A percentile compares a stretch with the other conserved stretches of the same genome.
Evolutionary conservation across 352 stramenopile species (phyloP).

Genomic region (Elongisporangium undulatum): DNA sequence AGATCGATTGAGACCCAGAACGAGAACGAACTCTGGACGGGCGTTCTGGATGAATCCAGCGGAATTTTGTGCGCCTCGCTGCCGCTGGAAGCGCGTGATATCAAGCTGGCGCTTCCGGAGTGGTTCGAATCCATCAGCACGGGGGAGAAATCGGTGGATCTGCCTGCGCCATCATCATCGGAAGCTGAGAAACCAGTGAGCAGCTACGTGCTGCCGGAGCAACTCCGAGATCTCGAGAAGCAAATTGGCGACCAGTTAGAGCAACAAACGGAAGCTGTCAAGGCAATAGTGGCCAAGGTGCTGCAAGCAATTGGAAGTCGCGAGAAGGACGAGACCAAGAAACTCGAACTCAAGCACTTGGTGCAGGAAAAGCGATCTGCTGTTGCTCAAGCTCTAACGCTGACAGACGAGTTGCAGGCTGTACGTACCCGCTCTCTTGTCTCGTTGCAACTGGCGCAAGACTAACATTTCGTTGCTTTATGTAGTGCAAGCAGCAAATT

Average conservation of each 20-base stretch:
- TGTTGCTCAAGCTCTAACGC: slow-evolving; percentile 27
- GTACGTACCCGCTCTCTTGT: slow-evolving; percentile 21
- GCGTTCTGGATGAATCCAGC: slow-evolving; percentile 32
- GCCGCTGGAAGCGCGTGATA: slow-evolving; percentile 18
- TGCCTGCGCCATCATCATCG: slow-evolving; percentile 16
- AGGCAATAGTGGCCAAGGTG: slow-evolving; percentile 32
- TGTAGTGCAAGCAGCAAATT: slow-evolving; percentile 54
- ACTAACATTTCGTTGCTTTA: slow-evolving; percentile 6
- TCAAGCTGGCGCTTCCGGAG: slow-evolving; percentile 54
- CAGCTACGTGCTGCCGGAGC: slow-evolving; percentile 20
- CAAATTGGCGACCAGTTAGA: slow-evolving; percentile 37
- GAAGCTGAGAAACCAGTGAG: slow-evolving; percentile 20
- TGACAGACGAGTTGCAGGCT: slow-evolving; percentile 51
- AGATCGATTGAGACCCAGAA: slow-evolving; percentile 13
- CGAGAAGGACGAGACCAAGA: slow-evolving; percentile 14
- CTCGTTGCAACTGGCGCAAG: neutral
- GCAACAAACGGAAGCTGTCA: slow-evolving; percentile 20
- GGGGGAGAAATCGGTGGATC: slow-evolving; percentile 25
- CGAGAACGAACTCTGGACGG: slow-evolving; percentile 26
- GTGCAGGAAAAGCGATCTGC: slow-evolving; percentile 52
- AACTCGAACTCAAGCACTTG: slow-evolving; percentile 50
- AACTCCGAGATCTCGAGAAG: slow-evolving; percentile 38
- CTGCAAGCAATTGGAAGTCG: slow-evolving; percentile 16
- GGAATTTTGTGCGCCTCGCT: slow-evolving; percentile 8
- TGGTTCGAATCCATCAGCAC: slow-evolving; percentile 65